Conservation (phyloP, 441 rosid species). For the Jatropha podagrica region DNA sequence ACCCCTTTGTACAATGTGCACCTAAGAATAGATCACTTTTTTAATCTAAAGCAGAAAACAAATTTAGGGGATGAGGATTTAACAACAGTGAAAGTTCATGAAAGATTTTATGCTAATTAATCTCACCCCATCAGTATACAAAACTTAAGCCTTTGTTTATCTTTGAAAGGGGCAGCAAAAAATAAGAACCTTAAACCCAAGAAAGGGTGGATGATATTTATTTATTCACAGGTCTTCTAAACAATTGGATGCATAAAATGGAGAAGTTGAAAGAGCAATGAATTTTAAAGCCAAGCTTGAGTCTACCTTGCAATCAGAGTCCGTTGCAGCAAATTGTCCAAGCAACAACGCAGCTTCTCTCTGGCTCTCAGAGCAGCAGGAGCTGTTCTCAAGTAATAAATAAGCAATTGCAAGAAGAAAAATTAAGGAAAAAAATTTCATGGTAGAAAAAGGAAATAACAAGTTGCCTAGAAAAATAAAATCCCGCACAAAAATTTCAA, state of each 20-base stretch:
- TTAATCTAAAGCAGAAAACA: not conserved
- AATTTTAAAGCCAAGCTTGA: constrained; percentile 13
- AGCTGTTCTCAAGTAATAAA: constrained; percentile 46
- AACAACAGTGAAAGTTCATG: constrained; percentile 8
- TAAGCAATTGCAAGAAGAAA: not conserved
- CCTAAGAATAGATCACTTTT: constrained; percentile 45
- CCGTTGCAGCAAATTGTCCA: constrained; percentile 98
- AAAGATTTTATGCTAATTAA: constrained; percentile 1
- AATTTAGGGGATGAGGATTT: not conserved
- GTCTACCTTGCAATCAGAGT: constrained; percentile 97
- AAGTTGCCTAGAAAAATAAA: not conserved
- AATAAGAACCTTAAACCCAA: not conserved
- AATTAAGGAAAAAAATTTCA: not conserved
- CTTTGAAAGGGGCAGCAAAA: not conserved
- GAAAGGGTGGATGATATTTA: not conserved
- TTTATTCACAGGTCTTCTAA: constrained; percentile 4
- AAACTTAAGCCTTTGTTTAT: not conserved
- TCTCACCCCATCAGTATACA: constrained; percentile 1
- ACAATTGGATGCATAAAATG: constrained; percentile 6
- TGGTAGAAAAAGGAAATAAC: constrained; percentile 1
- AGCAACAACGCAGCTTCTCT: constrained; percentile 97
- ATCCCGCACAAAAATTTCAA: not conserved
- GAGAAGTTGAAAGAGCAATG: constrained; percentile 3
- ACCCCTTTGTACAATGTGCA: constrained; percentile 97
- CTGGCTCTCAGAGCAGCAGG: constrained; percentile 96